Base-by-base conservation (phyloP, 2,329 filamentous ascomycete genomes). In the Lachnellula arida region DNA sequence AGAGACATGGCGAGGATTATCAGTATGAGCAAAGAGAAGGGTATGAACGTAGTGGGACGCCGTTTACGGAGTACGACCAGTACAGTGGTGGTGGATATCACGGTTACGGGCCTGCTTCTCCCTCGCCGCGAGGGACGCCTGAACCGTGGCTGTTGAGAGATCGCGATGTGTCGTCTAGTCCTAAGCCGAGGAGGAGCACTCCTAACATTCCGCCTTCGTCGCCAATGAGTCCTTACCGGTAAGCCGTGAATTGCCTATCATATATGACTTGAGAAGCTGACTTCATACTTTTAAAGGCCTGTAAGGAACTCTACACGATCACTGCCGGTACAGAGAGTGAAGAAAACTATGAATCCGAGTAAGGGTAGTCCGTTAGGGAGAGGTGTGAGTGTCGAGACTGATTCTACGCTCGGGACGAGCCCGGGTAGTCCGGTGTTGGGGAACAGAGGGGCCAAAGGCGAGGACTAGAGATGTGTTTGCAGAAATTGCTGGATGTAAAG, bases 1-100 rank as follows among this genome's bases (percentile, higher is more conserved):
- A 88, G 67, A 75, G 57, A 23, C 58, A 59, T 17, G 82, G 83
- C 2, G 85, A 88, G 65, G 82, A 85, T n/a, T 87, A 87, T 61
- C 77, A 84, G 48, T 79, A 81, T 53, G 70, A 74, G 56, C 57
- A 68, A 53, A 48, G 56, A 55, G 49, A 65, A 46, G 37, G 67
- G 8, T 58, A 61, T 60, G 57, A 66, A 2, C 50, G 56, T 25
- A 59, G 60, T 19, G 59, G 59, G 5, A 65, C 65, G 9, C 65
- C 65, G 0, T 62, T 63, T 47, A 57, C 61, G 6, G 61, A 62
- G 8, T 54, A 55, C 25, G 54, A 58, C 14, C 44, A 54, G 14
- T 43, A 44, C 17, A 49, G 44, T 23, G 15, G n/a, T 19, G 46
- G 28, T 17, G 32, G 46, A 12, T 60, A 59, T 50, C 48, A 53